phyloP scores from a whole-genome alignment of 1,284 basidiomycete genomes.

The Albatrellus sp. region DNA sequence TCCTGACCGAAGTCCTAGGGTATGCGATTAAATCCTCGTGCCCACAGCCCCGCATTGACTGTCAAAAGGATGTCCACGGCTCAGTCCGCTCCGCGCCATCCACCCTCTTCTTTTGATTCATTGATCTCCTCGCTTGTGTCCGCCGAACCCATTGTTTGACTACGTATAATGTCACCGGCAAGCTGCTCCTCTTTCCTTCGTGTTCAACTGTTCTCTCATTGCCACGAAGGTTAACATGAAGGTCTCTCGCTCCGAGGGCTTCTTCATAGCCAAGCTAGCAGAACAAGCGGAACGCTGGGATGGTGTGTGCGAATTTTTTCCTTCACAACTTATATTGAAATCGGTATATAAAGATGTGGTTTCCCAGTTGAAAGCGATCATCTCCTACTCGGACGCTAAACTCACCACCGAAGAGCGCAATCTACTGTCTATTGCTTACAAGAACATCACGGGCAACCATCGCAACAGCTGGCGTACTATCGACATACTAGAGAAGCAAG shows the following conservation, averaged over 20 bases:
- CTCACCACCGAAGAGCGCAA: conserved; percentile 56
- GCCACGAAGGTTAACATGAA: conserved; percentile 7
- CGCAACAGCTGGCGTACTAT: conserved; percentile 53
- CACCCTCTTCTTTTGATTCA: too few relatives aligned
- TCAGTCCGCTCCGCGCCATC: too few relatives aligned
- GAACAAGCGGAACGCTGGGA: conserved; percentile 57
- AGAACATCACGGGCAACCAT: conserved; percentile 50
- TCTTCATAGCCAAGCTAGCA: conserved; percentile 43
- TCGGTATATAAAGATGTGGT: conserved; percentile 36
- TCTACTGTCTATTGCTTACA: conserved; percentile 58
- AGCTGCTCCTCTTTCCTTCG: too few relatives aligned
- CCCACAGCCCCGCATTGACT: too few relatives aligned
- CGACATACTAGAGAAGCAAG: conserved; percentile 40
- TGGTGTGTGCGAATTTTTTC: conserved; percentile 24
- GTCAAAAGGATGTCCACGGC: too few relatives aligned
- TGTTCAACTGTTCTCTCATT: too few relatives aligned
- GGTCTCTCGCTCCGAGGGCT: conserved; percentile 7
- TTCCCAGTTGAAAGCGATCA: conserved; percentile 42
- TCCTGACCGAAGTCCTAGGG: too few relatives aligned
- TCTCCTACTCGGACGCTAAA: conserved; percentile 31
- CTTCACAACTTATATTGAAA: background rate
- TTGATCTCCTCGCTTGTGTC: too few relatives aligned
- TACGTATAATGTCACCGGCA: too few relatives aligned
- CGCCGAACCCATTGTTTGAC: too few relatives aligned
- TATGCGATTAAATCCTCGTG: too few relatives aligned